phyloP scores from a whole-genome alignment of 2,329 filamentous ascomycete genomes.

The Pyricularia sp. region DNA sequence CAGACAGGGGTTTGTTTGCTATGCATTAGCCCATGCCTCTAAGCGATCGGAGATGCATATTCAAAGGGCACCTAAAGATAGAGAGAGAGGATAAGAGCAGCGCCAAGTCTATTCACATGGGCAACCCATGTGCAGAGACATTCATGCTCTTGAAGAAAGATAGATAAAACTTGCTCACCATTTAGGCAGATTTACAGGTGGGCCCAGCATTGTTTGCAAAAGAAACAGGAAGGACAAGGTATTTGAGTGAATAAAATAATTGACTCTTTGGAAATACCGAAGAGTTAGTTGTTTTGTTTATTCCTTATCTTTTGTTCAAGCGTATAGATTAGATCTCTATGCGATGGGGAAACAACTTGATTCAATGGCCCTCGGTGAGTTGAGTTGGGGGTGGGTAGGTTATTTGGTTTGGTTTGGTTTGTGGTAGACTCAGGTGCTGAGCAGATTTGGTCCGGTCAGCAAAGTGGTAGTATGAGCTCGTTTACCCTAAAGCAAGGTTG shows the following conservation, averaged over 20 bases:
- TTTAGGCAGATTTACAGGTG: slow-evolving; percentile 47
- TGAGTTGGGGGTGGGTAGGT: not conserved
- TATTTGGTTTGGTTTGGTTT: not conserved
- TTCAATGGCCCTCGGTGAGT: not conserved
- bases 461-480: not conserved
- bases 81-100: not conserved
- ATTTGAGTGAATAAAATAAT: not conserved
- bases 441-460: not conserved
- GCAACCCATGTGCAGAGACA: not conserved
- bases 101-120: not conserved
- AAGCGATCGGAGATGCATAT: not conserved
- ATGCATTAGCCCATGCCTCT: not conserved
- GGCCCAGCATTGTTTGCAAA: slow-evolving; percentile 30
- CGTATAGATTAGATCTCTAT: no score
- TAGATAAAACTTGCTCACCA: slow-evolving; percentile 38
- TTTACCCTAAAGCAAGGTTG: not conserved
- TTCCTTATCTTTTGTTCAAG: not conserved
- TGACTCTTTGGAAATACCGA: not conserved
- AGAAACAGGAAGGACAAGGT: not conserved
- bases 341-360: not conserved
- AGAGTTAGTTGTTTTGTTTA: not conserved
- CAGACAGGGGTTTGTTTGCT: not conserved
- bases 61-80: not conserved
- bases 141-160: not conserved
- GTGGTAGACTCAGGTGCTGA: not conserved